Conservation (phyloP, 345 rosid species). For the Rhodamnia rubescens region DNA sequence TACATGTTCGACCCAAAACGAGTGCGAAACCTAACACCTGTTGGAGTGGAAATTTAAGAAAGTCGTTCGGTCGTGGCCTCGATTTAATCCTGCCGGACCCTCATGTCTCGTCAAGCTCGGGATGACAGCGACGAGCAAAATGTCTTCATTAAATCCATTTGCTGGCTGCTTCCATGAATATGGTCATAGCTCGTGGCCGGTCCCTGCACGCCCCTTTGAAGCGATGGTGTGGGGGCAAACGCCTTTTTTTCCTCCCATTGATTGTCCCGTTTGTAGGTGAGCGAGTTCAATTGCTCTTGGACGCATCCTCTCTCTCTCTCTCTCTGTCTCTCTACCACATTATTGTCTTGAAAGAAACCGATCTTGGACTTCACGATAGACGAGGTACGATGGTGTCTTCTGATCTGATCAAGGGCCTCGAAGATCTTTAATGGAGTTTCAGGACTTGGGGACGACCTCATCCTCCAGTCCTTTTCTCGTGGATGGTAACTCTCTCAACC, state of each 20-base stretch:
- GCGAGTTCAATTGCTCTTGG: neutral
- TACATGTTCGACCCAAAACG: neutral
- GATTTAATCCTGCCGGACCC: neutral
- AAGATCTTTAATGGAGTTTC: neutral
- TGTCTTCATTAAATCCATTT: neutral
- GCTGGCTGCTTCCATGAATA: neutral
- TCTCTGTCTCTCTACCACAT: neutral
- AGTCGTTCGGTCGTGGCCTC: neutral
- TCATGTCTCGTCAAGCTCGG: neutral
- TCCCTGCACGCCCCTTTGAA: neutral
- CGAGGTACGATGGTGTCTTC: neutral
- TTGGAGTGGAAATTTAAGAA: neutral
- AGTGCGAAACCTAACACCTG: neutral
- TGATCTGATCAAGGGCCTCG: neutral
- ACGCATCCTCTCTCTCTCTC: neutral
- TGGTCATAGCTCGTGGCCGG: neutral
- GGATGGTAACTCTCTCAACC: neutral
- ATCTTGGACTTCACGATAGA: neutral
- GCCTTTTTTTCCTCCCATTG: neutral
- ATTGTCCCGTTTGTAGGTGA: neutral
- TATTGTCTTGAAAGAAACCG: neutral
- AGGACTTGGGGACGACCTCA: neutral
- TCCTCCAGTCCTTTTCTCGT: neutral
- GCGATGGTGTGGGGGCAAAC: neutral
- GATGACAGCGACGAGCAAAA: neutral